phyloP scores from a whole-genome alignment of 2,329 filamentous ascomycete species.

The Paracorniculantispora psalliotae region DNA sequence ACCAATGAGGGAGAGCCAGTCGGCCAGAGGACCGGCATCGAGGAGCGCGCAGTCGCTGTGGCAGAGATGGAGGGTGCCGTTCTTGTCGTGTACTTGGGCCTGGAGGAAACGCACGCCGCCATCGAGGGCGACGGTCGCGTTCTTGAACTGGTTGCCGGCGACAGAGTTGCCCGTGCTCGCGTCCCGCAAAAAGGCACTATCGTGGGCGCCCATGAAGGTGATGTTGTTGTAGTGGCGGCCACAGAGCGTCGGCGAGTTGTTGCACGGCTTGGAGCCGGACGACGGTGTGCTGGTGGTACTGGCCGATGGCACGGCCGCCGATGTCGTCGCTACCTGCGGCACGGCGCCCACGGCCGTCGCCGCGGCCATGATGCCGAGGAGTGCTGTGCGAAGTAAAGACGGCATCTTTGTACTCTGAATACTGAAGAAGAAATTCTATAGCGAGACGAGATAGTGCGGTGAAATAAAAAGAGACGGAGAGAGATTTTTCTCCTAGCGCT shows the following conservation, averaged over 20 bases:
- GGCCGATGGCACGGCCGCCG: background rate
- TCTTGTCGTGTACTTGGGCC: conserved; percentile 62
- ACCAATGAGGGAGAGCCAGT: conserved; percentile 61
- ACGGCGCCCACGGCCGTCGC: conserved; percentile 3
- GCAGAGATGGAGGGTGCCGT: conserved; percentile 60
- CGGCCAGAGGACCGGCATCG: conserved; percentile 61
- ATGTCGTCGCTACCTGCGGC: background rate
- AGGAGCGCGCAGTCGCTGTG: conserved; percentile 63
- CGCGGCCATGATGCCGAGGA: conserved; percentile 1
- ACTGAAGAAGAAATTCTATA: background rate
- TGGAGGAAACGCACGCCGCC: conserved; percentile 68
- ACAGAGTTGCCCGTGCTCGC: conserved; percentile 54
- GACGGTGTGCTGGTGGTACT: background rate
- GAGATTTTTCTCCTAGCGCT: background rate
- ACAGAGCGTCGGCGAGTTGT: conserved; percentile 75
- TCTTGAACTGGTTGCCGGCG: conserved; percentile 69
- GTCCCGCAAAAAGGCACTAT: conserved; percentile 67
- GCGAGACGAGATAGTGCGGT: too few species aligned
- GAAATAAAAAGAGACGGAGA: background rate
- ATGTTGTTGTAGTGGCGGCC: conserved; percentile 66
- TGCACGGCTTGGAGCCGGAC: conserved; percentile 52
- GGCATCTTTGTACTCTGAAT: background rate
- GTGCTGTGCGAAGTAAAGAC: background rate
- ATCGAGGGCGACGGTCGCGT: conserved; percentile 65
- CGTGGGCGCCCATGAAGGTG: conserved; percentile 73